Conservation (phyloP, 768 basidiomycete species). For the Paxillus ammoniavirescens region DNA sequence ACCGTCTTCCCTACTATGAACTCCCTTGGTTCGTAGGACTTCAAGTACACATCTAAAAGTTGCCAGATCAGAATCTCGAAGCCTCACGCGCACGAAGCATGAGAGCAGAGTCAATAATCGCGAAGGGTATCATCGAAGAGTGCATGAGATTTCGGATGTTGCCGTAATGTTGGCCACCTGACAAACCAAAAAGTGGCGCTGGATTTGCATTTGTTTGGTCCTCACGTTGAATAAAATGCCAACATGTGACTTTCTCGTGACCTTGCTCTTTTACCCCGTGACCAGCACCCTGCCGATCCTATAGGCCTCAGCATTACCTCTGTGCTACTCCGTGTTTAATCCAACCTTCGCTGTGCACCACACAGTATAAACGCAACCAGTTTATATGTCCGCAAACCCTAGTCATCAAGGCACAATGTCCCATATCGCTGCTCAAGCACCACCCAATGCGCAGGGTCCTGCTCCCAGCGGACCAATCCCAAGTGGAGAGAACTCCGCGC, state of each 20-base stretch:
- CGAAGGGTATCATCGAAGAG: too few species aligned
- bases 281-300: slow-evolving; percentile 28
- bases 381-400: too few species aligned
- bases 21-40: too few species aligned
- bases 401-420: slow-evolving; percentile 10
- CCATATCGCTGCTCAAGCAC: slow-evolving; percentile 10
- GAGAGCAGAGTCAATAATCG: too few species aligned
- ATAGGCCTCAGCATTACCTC: slow-evolving; percentile 2
- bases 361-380: not conserved
- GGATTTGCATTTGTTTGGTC: slow-evolving; percentile 33
- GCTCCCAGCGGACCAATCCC: slow-evolving; percentile 9
- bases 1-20: too few species aligned
- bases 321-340: too few species aligned
- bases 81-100: too few species aligned
- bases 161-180: not conserved
- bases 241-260: slow-evolving; percentile 45
- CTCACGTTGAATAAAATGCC: slow-evolving; percentile 31
- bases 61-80: too few species aligned
- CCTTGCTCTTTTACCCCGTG: slow-evolving; percentile 40
- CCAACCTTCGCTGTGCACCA: not conserved
- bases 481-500: slow-evolving; percentile 3
- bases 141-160: not conserved
- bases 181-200: slow-evolving; percentile 6
- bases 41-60: too few species aligned
- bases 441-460: slow-evolving; percentile 11